A percentile compares a stretch with the other conserved stretches of the same genome.
phyloP scores from a whole-genome alignment of 257 asterid genomes.

The Nicotiana tomentosiformis region DNA sequence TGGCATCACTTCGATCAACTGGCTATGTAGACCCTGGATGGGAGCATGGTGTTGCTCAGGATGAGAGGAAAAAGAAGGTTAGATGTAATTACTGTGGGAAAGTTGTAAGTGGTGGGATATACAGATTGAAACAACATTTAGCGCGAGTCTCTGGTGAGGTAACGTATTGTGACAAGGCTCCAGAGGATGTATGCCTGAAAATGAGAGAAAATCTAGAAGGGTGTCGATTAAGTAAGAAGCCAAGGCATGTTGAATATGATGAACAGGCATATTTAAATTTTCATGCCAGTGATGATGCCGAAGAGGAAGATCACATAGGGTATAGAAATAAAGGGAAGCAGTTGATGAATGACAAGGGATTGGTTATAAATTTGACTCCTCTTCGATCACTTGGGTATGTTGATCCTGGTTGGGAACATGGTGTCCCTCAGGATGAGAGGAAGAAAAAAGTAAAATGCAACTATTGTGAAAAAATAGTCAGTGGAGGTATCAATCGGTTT shows the following conservation, averaged over 20 bases:
- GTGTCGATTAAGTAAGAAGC: constrained; percentile 67
- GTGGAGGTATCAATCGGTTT: constrained; percentile 91
- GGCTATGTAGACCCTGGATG: constrained; percentile 86
- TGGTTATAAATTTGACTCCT: constrained; percentile 58
- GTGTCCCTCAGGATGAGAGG: constrained; percentile 90
- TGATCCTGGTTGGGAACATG: constrained; percentile 98
- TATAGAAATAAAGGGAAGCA: constrained; percentile 71
- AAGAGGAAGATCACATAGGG: constrained; percentile 57
- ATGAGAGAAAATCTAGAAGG: constrained; percentile 86
- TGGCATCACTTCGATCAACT: constrained; percentile 68
- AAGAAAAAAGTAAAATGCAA: constrained; percentile 92
- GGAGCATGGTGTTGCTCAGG: constrained; percentile 94
- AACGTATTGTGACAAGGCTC: constrained; percentile 85
- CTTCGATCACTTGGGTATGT: constrained; percentile 84
- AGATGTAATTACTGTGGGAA: constrained; percentile 86
- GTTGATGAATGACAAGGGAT: constrained; percentile 50
- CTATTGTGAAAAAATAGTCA: constrained; percentile 85
- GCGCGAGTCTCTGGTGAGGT: constrained; percentile 91
- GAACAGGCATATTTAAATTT: constrained; percentile 69
- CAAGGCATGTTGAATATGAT: constrained; percentile 57
- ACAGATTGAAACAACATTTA: constrained; percentile 87
- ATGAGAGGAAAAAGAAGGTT: constrained; percentile 81
- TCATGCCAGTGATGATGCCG: constrained; percentile 41
- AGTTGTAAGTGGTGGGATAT: constrained; percentile 90
- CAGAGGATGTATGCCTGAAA: constrained; percentile 63